Evolutionary conservation across 2,329 filamentous ascomycete species (phyloP).

Genomic region (Cercospora sesami): DNA sequence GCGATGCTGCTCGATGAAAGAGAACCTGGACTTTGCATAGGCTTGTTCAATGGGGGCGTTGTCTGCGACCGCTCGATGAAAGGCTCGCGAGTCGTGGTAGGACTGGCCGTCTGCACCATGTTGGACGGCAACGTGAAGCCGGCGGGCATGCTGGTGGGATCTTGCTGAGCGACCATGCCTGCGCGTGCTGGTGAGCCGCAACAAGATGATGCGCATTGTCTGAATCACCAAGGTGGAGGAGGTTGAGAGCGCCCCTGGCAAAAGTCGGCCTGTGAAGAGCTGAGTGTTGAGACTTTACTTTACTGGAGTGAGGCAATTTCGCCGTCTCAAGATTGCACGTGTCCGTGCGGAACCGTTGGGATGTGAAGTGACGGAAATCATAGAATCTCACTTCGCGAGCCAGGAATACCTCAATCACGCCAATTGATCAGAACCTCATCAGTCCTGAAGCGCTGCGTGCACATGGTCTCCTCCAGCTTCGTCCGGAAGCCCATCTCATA

Average conservation of each 20-base stretch:
- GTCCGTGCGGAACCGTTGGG: background rate
- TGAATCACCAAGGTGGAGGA: background rate
- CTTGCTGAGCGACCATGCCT: slow-evolving; percentile 3
- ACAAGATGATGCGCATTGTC: background rate
- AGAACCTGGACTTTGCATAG: background rate
- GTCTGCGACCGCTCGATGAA: background rate
- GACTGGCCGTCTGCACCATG: slow-evolving; percentile 2
- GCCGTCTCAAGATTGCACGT: background rate
- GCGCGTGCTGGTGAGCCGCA: background rate
- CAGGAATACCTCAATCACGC: slow-evolving; percentile 41
- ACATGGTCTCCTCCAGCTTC: slow-evolving; percentile 75
- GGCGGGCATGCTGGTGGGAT: background rate
- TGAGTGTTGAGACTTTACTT: background rate
- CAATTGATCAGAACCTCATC: slow-evolving; percentile 54
- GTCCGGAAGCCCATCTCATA: slow-evolving; percentile 80
- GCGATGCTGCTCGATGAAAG: background rate
- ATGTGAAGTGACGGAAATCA: background rate
- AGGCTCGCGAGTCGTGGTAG: background rate
- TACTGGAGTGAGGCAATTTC: background rate
- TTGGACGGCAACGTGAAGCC: background rate
- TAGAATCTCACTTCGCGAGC: background rate
- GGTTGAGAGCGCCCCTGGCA: background rate
- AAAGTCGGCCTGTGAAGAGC: background rate
- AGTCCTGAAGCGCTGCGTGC: slow-evolving; percentile 53
- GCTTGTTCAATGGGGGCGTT: background rate